A percentile compares a stretch with the other conserved stretches of the same genome.
Conservation (phyloP, 164 flowering plant genomes). For the Piper longum region DNA sequence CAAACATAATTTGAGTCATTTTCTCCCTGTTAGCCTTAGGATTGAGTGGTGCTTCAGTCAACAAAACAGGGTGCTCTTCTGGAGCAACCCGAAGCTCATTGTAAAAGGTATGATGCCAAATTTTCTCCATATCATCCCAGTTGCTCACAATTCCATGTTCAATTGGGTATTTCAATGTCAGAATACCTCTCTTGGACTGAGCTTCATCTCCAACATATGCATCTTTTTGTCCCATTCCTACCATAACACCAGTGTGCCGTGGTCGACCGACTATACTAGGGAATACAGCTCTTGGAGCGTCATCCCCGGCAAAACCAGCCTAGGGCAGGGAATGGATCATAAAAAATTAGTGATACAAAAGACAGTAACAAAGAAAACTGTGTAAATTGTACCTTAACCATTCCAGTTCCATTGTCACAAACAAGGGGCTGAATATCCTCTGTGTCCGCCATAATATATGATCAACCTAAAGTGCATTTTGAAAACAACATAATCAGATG, state of each 20-base stretch:
- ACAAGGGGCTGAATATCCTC: constrained; percentile 9
- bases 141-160: constrained; percentile 72
- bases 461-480: not conserved
- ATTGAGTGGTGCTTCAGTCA: constrained; percentile 61
- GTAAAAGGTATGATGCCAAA: constrained; percentile 57
- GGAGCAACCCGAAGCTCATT: constrained; percentile 61
- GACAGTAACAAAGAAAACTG: no score
- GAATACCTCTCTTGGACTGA: constrained; percentile 52
- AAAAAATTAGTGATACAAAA: not conserved
- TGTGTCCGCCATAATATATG: constrained; percentile 4
- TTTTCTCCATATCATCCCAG: constrained; percentile 78
- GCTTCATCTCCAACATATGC: constrained; percentile 65
- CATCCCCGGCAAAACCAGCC: constrained; percentile 75
- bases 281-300: constrained; percentile 67
- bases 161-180: constrained; percentile 55
- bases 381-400: constrained; percentile 4
- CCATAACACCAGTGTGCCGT: constrained; percentile 56
- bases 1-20: constrained; percentile 61
- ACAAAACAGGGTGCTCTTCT: constrained; percentile 60
- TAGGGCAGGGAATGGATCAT: constrained; percentile 1
- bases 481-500: not conserved
- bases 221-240: constrained; percentile 58
- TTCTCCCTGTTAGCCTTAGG: constrained; percentile 64
- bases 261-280: constrained; percentile 58
- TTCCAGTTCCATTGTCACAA: constrained; percentile 9